Evolutionary conservation across 2,329 filamentous ascomycete species (phyloP).

Genomic region (Diplodia mutila): DNA sequence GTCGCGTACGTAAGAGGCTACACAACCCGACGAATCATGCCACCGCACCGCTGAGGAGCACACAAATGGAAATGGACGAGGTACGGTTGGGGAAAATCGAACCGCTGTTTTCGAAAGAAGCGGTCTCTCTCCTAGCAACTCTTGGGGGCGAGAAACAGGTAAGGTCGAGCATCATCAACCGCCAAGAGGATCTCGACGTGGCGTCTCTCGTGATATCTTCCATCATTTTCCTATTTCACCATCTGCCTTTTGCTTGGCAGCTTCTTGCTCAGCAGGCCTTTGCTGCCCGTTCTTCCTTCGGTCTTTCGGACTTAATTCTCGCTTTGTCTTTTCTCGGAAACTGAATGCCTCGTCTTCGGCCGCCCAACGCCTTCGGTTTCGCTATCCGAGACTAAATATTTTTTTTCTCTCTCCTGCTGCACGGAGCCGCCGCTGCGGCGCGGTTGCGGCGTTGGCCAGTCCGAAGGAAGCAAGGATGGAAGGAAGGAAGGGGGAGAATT

Average conservation of each 20-base stretch:
- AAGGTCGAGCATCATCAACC: neutral
- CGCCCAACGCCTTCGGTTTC: neutral
- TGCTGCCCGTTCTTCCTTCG: neutral
- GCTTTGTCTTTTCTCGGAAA: neutral
- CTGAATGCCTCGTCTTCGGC: neutral
- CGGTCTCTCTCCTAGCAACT: neutral
- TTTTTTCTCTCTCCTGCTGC: neutral
- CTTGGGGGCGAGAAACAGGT: neutral
- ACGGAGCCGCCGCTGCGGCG: neutral
- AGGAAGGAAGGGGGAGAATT: neutral
- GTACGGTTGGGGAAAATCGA: neutral
- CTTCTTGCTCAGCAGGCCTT: neutral
- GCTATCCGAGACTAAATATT: neutral
- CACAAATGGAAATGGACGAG: neutral
- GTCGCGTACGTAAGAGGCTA: neutral
- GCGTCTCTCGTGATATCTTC: neutral
- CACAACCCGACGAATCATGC: neutral
- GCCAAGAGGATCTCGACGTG: neutral
- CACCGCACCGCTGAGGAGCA: neutral
- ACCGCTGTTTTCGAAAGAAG: neutral
- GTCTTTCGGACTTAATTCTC: neutral
- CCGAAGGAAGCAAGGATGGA: neutral
- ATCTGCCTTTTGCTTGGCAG: neutral
- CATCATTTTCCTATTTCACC: neutral
- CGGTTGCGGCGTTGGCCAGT: neutral